These are phyloP conservation scores for Orobanche coerulescens DNA, from an alignment of 257 asterid species.

Conservation along the genomic window DNA sequence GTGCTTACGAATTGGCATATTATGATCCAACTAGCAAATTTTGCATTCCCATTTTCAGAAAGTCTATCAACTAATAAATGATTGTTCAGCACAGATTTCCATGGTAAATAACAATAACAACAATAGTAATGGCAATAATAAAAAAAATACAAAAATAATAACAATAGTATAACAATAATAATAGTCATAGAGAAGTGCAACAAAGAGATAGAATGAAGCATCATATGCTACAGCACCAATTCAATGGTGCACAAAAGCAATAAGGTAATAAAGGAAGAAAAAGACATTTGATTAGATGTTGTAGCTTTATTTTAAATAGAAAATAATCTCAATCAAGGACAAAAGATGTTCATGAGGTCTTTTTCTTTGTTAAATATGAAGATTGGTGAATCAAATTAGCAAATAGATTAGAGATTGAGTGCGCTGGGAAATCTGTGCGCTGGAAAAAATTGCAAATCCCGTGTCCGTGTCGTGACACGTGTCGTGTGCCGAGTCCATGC, in stretches of 20 bases:
- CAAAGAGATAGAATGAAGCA: not conserved
- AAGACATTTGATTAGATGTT: not conserved
- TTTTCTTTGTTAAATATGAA: not conserved
- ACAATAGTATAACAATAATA: too few species aligned
- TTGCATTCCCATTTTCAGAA: not conserved
- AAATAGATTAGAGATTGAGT: not conserved
- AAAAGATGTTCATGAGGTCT: not conserved
- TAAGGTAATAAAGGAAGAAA: not conserved
- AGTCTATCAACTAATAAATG: constrained; percentile 1
- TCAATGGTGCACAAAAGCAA: not conserved
- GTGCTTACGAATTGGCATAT: not conserved
- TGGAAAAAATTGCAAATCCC: too few species aligned
- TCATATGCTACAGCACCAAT: not conserved
- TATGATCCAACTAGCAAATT: not conserved
- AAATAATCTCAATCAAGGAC: not conserved
- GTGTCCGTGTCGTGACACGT: too few species aligned
- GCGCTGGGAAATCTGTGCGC: not conserved
- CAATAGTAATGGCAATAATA: too few species aligned
- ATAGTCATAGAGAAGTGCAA: not conserved
- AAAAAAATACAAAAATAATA: too few species aligned
- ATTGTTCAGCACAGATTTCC: not conserved
- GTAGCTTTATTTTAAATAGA: not conserved
- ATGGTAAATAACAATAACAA: too few species aligned
- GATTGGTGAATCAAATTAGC: not conserved
- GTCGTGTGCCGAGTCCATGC: too few species aligned